Evolutionary conservation across 805 yeast species (phyloP), one percentile per base, ranked within the genome.

Genomic region (Ogataea pini): DNA sequence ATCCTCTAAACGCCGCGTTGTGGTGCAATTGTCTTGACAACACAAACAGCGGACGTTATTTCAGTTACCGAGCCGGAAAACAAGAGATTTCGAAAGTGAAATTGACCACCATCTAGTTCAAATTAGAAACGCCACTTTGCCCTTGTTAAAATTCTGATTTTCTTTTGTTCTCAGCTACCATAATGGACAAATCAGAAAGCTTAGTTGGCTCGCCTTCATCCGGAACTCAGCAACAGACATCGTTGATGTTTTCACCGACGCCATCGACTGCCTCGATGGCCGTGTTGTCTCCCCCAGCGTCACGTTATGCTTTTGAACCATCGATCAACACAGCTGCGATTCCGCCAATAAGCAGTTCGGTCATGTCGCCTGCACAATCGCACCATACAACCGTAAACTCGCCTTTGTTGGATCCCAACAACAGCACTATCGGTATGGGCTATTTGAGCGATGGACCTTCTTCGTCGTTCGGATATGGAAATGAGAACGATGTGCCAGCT

Each of bases 211-310:
- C 57, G 46, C 54, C 57, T 32, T 19, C 48, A 3, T 38, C 42
- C 12, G 37, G 47, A 36, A 37, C 46, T 9, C 51, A 48, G 22
- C 56, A 54, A 42, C 49, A 50, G 32, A 48, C 48, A 34, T 52
- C 50, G 36, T 27, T 48, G 43, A 16, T 53, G 40, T 55, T 53
- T 39, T 59, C 63, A 7, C 63, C 63, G 19, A 45, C 60, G n/a
- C 54, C 57, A 6, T 51, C 64, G 2, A 52, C 43, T n/a, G 43
- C 60, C 12, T 61, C 70, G 16, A 65, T 68, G 64, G 74, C 75
- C 5, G 57, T 72, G n/a, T 46, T 72, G 22, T 71, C 75, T 0
- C 76, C 76, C 3, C 72, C 76, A 3, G 72, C 73, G 9, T 65
- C 70, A 10, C 54, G 70, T 31, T 65, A 65, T 50, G 70, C 70